Base-by-base conservation (phyloP, 345 rosid species). In the Hibiscus trionum region DNA sequence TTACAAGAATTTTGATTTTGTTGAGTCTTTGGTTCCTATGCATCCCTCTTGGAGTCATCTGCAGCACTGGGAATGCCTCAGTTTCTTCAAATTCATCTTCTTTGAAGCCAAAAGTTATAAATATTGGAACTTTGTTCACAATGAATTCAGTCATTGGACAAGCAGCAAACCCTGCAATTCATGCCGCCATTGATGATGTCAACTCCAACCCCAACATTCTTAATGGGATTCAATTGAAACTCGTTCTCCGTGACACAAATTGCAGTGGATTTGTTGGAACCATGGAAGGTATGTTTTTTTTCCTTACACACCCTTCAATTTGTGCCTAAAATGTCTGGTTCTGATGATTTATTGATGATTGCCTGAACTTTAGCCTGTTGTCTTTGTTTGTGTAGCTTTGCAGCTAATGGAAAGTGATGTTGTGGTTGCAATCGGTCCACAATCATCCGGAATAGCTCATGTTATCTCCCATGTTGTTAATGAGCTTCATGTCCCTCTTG, bases 391-490 rank as follows among this genome's bases (percentile, higher is more conserved):
- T 90, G 90, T 80, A 94, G 98, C 93, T 84, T 80, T 94, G 87
- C 88, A 88, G 95, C 83, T 94, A 72, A 84, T 94, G 87, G 95
- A 83, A 81, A 81, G 78, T 60, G 84, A 85, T 26, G 86, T 94
- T 24, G 84, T 88, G 49, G 85, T 81, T 68, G 95, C 82, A 69
- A 82, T 94, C 71, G 98, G 98, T 73, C 98, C 98, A 49, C 97
- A 91, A 68, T 94, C 97, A 70, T 94, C 98, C 9, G 96, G 88
- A 49, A 83, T 94, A 82, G 94, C 94, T 73, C 98, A 91, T 73
- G 75, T 91, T 61, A 86, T 94, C 73, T 90, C 97, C 31, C 95
- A 89, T 69, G 81, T 87, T 55, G 90, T 81, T 56, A 84, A 86
- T 44, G 91, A 89, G 76, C 90, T 89, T 63, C 88, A 84, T 10